These are phyloP conservation scores for Thelonectria olida DNA, from an alignment of 2,329 filamentous ascomycete genomes.

Conservation along the genomic window DNA sequence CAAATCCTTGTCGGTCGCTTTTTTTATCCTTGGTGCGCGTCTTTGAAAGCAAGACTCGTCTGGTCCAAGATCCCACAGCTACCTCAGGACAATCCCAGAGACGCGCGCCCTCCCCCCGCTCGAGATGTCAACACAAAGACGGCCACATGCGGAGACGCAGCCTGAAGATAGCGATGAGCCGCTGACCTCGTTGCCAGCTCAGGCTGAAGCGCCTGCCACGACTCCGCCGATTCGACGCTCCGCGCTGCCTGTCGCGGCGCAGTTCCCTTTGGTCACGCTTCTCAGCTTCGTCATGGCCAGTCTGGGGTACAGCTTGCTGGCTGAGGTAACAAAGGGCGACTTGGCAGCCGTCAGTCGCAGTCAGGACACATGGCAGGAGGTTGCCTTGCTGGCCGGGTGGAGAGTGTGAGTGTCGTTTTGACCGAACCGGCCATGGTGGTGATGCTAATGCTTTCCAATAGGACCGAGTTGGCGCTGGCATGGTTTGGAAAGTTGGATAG, in stretches of 20 bases:
- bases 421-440: no score
- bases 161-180: constrained; percentile 29
- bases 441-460: constrained; percentile 46
- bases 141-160: constrained; percentile 24
- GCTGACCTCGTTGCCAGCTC: constrained; percentile 21
- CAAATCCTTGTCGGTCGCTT: neutral
- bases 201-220: neutral
- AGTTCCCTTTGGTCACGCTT: constrained; percentile 62
- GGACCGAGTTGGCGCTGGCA: constrained; percentile 73
- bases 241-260: constrained; percentile 54
- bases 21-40: neutral
- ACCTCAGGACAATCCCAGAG: no score
- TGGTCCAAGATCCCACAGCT: no score
- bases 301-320: constrained; percentile 69
- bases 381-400: constrained; percentile 63
- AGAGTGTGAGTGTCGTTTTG: constrained; percentile 58
- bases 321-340: constrained; percentile 69
- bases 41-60: no score
- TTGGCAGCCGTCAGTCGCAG: constrained; percentile 73
- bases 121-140: constrained; percentile 37
- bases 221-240: constrained; percentile 25
- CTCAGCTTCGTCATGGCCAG: constrained; percentile 71
- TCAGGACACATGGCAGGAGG: constrained; percentile 69
- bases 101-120: no score
- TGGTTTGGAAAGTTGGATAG: constrained; percentile 82